Evolutionary conservation across 1,284 basidiomycete genomes (phyloP).

Genomic region (Apiotrichum veenhuisii): DNA sequence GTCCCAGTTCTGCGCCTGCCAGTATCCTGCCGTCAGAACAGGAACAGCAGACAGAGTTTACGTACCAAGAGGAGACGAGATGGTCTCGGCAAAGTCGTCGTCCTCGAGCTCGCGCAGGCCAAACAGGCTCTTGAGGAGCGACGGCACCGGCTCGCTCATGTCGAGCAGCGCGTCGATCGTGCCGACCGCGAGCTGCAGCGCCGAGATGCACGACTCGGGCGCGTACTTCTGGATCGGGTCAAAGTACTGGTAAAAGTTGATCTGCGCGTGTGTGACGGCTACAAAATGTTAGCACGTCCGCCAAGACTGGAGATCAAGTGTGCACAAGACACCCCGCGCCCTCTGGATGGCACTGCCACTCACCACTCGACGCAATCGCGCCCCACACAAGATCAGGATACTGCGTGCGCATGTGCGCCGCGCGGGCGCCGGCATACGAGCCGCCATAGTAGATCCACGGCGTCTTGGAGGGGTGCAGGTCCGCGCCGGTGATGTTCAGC

Average conservation of each 20-base stretch:
- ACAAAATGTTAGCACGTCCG: background rate
- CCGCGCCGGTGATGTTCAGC: conserved; percentile 62
- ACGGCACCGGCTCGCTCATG: conserved; percentile 52
- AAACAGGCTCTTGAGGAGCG: conserved; percentile 65
- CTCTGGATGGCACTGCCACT: background rate
- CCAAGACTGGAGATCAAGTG: too few species aligned
- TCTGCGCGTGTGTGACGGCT: conserved; percentile 56
- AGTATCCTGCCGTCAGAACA: conserved; percentile 40
- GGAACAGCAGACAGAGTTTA: background rate
- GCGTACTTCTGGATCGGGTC: conserved; percentile 77
- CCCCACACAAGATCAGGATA: conserved; percentile 80
- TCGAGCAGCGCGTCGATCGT: conserved; percentile 62
- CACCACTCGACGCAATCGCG: conserved; percentile 81
- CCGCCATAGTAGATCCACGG: conserved; percentile 95
- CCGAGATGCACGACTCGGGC: conserved; percentile 64
- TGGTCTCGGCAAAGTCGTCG: conserved; percentile 71
- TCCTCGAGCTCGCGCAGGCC: conserved; percentile 64
- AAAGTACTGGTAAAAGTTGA: conserved; percentile 60
- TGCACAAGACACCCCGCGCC: background rate
- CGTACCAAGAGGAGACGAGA: conserved; percentile 51
- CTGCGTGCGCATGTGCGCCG: conserved; percentile 79
- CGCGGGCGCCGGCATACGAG: conserved; percentile 78
- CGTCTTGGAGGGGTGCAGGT: conserved; percentile 52
- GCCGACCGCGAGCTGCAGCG: conserved; percentile 63
- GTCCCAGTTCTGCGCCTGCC: conserved; percentile 74